Base-by-base conservation (phyloP, 306 rosid genomes). In the Vigna hirtella region DNA sequence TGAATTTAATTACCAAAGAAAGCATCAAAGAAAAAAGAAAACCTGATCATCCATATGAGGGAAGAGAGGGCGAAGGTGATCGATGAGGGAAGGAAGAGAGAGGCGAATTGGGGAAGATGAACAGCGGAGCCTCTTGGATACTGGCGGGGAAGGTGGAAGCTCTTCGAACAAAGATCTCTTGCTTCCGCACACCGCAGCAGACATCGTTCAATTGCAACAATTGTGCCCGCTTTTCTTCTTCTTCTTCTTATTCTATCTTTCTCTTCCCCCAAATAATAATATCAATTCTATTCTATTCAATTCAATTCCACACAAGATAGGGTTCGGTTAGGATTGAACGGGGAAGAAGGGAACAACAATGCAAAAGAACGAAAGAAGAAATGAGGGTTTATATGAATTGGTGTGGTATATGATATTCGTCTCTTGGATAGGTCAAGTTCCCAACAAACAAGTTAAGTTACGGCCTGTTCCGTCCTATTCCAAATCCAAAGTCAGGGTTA, bases 131-230 rank as follows among this genome's bases (percentile, higher is more conserved):
- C 96, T 89, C 93, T 94, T 92, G 50, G 97, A 69, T 6, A 94
- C 83, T 2, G 97, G 95, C 15, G 98, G 90, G 38, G 97, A 90
- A 53, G 97, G 89, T 70, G 95, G 97, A 82, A 92, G 92, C 78
- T 94, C 98, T 87, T 94, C 98, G 72, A 92, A 94, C 83, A 94
- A 94, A 77, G 98, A 90, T 91, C 98, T 88, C 91, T 94, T 94
- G 91, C 88, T 92, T 83, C 98, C 97, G 77, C 98, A 90, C 92
- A 94, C 98, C 49, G 94, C 97, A 74, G 98, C 98, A 92, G 98
- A 94, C 98, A 94, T 94, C 85, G 88, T 89, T 93, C 62, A 74
- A 74, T 57, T n/a, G 18, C 82, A 70, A 57, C 15, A 59, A 17
- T 55, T 55, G 14, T 79, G 78, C 78, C 34, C 30, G 22, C 0